A percentile compares a stretch with the other conserved stretches of the same genome.
phyloP scores from a whole-genome alignment of 2,329 filamentous ascomycete species.

The Calonectria honghensis region DNA sequence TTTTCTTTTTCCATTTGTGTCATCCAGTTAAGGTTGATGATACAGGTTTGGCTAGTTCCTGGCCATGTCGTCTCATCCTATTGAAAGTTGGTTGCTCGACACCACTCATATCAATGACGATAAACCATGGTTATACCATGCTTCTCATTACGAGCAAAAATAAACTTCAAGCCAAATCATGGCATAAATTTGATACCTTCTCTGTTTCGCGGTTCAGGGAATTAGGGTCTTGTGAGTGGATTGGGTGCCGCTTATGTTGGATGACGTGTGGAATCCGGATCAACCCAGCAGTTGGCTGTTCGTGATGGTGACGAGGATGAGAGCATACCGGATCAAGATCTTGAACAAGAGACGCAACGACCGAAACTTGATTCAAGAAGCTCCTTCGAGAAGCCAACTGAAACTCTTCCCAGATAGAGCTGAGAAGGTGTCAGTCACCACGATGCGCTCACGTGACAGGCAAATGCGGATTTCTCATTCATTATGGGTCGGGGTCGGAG shows the following conservation, averaged over 20 bases:
- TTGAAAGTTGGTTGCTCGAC: background rate
- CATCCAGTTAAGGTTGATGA: background rate
- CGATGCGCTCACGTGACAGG: slow-evolving; percentile 16
- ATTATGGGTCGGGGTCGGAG: slow-evolving; percentile 1
- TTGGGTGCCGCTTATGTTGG: background rate
- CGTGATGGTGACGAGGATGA: background rate
- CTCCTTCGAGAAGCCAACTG: slow-evolving; percentile 3
- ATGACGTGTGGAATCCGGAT: background rate
- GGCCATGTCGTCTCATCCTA: background rate
- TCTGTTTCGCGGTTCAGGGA: background rate
- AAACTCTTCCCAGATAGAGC: slow-evolving; percentile 12
- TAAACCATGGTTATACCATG: background rate
- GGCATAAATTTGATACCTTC: background rate
- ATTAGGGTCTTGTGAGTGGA: background rate
- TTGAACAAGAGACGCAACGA: background rate
- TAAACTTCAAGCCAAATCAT: background rate
- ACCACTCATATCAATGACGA: background rate
- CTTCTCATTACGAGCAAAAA: background rate
- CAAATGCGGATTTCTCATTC: background rate
- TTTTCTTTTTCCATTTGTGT: background rate
- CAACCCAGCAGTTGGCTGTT: background rate
- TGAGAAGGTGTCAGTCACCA: slow-evolving; percentile 20
- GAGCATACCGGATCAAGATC: background rate
- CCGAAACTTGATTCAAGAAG: slow-evolving; percentile 17
- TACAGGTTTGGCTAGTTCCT: background rate